Percentiles rank a stretch among this genome's conserved stretches.
Evolutionary conservation across 345 rosid genomes (phyloP).

Genomic region (Mangifera indica): DNA sequence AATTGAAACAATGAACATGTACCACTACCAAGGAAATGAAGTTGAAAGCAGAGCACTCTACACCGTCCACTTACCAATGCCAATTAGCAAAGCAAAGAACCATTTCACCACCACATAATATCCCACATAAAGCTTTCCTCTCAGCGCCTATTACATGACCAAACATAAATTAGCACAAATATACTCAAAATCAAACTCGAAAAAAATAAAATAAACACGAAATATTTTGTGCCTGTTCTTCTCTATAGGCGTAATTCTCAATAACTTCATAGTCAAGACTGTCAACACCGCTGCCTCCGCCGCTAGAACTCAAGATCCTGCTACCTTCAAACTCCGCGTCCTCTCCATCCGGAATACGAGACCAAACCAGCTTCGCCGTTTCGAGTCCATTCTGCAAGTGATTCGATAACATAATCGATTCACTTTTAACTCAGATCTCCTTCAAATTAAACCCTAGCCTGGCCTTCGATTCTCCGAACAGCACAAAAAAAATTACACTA

Average conservation of each 20-base stretch:
- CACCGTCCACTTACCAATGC: conserved; percentile 58
- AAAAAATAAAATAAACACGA: not conserved
- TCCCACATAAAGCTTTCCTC: conserved; percentile 77
- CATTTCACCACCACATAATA: conserved; percentile 80
- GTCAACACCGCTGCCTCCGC: conserved; percentile 45
- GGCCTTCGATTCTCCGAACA: conserved; percentile 23
- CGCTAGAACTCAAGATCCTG: conserved; percentile 43
- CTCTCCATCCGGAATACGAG: conserved; percentile 74
- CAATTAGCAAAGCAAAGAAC: conserved; percentile 92
- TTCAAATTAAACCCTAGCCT: not conserved
- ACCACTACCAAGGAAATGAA: not conserved
- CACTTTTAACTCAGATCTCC: not conserved
- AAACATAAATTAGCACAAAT: not conserved
- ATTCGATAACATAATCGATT: conserved; percentile 61
- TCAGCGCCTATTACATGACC: conserved; percentile 54
- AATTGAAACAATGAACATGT: not conserved
- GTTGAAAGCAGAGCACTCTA: not conserved
- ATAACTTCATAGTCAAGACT: conserved; percentile 96
- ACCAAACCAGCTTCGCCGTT: conserved; percentile 72
- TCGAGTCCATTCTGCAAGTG: conserved; percentile 76
- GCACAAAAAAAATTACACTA: not conserved
- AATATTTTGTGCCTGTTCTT: conserved; percentile 60
- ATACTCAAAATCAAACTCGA: not conserved
- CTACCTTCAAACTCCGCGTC: conserved; percentile 56
- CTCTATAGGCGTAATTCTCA: conserved; percentile 89